Evolutionary conservation across 305 asterid genomes (phyloP), one percentile per base, ranked within the genome.

Genomic region (Fraxinus nigra): DNA sequence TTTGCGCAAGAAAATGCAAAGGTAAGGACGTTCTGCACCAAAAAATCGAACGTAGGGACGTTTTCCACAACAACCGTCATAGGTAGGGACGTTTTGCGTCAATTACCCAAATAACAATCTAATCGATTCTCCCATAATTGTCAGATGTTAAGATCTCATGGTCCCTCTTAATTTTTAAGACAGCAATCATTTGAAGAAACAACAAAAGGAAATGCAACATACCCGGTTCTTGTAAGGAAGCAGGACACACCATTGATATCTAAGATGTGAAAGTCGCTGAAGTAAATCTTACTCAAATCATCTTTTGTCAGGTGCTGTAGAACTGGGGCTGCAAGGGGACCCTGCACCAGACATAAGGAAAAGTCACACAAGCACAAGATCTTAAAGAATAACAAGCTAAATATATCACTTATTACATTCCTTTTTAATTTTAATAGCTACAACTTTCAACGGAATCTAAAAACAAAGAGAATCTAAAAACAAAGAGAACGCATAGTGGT

Each of bases 161-260:
- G 69, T 81, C 65, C 70, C 77, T 38, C 78, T 32, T 40, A 16
- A 56, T 20, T 22, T 69, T 30, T 9, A 79, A 76, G 43, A 48
- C 72, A 48, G 9, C 26, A 28, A 30, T 26, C 59, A 59, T 35
- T 14, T 72, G 59, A 32, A 46, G 32, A 77, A 63, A 48, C 56
- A 76, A 69, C 11, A 82, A 26, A 22, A 61, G 40, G 30, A 46
- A 80, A 78, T 32, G 80, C 48, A 85, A 56, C 86, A 54, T 91
- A 97, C 99, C 99, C 98, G 30, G 99, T 97, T 85, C 98, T 88
- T 37, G 98, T 97, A 79, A 97, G 97, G 91, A 75, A 97, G 91
- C 99, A 97, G 20, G 82, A 73, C 0, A 84, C 88, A 16, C 98
- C 97, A 82, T 93, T 94, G 92, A 97, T 97, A 46, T 93, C 96